Percentiles rank a stretch among this genome's conserved stretches.
These are phyloP conservation scores for Phlyctochytrium arcticum DNA, from an alignment of 192 early-diverging fungal species.

Conservation along the genomic window DNA sequence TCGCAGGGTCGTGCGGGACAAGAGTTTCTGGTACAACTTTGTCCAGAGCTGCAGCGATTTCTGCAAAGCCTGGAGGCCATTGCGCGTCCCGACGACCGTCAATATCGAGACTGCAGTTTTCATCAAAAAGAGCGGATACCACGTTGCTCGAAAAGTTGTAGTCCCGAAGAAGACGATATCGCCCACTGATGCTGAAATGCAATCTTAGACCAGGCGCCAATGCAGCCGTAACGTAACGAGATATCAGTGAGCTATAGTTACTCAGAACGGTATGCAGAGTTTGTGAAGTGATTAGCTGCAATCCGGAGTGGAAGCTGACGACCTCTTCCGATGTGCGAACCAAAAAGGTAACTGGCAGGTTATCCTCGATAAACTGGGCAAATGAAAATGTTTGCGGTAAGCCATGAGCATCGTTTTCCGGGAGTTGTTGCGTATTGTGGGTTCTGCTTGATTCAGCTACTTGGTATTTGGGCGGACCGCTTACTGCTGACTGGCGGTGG, in stretches of 20 bases:
- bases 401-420: too few relatives aligned
- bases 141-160: neutral
- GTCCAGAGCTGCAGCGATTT: constrained; percentile 1
- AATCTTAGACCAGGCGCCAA: constrained; percentile 2
- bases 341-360: neutral
- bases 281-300: neutral
- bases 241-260: constrained; percentile 5
- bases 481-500: too few relatives aligned
- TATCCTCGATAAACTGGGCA: neutral
- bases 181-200: constrained; percentile 9
- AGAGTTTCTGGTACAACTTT: neutral
- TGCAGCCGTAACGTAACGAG: neutral
- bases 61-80: constrained; percentile 19
- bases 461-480: neutral
- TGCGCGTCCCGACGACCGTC: neutral
- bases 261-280: constrained; percentile 5
- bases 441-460: neutral
- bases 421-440: too few relatives aligned
- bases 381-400: neutral
- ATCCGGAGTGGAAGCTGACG: too few relatives aligned
- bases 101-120: neutral
- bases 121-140: neutral
- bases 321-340: neutral
- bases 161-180: constrained; percentile 15
- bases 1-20: neutral